Evolutionary conservation across 805 yeast genomes (phyloP), one percentile per base, ranked within the genome.

Genomic region (Starmerella etchellsii): DNA sequence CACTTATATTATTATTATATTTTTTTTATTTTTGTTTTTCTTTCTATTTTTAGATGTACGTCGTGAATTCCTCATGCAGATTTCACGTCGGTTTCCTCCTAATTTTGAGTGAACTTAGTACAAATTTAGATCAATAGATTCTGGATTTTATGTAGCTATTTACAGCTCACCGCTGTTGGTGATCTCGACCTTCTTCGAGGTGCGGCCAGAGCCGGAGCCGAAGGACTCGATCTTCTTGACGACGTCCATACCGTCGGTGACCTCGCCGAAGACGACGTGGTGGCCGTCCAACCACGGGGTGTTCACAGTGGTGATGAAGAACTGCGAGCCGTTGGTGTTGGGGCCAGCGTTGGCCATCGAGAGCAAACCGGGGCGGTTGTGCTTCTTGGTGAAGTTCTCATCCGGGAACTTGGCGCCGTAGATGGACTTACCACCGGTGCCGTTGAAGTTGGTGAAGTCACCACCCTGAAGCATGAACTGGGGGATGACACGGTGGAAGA

Each of bases 271-370:
- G 46, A 87, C 95, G 59, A 83, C 94, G 72, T 85, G 94, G 67
- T 79, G 78, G 49, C 94, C 95, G 59, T 85, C 93, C 64, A 87
- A 73, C 88, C 91, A 82, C 46, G 91, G 80, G 57, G 79, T 70
- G 52, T 78, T 70, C 40, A 81, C 87, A 43, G 95, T 84, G 64
- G 95, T 84, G 69, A 84, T 80, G 74, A 88, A 87, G 68, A 87
- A 87, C 69, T 87, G 97, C 41, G 95, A 85, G 43, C 96, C 96
- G 69, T 88, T 88, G 69, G 96, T 83, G 78, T 84, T 82, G 65
- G 94, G 94, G 55, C 96, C 96, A 50, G 96, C 93, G 63, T 88
- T 88, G 63, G 96, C 96, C 96, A 88, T 88, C 49, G 95, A 82
- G 58, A 83, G 64, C 66, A 80, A 67, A 73, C 85, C 72, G 71